These are phyloP conservation scores for Monilinia fructigena DNA, from an alignment of 2,329 filamentous ascomycete species.

Conservation along the genomic window DNA sequence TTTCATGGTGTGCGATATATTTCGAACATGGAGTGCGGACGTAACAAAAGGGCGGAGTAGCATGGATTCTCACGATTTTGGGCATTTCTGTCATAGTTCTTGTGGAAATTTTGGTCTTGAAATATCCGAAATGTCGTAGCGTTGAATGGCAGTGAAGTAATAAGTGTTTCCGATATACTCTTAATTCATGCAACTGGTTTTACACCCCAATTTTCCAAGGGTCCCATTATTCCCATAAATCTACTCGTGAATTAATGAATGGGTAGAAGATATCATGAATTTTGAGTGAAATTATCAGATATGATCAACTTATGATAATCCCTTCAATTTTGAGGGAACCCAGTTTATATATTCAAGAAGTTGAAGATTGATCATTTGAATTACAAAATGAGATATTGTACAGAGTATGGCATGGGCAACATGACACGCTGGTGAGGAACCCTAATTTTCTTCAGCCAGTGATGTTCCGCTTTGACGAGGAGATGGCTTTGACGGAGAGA, in stretches of 20 bases:
- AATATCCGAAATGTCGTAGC: constrained; percentile 13
- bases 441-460: constrained; percentile 8
- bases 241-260: background rate
- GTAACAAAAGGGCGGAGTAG: background rate
- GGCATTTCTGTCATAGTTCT: background rate
- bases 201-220: background rate
- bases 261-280: background rate
- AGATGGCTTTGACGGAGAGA: constrained; percentile 1
- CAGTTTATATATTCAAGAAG: background rate
- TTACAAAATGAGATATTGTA: background rate
- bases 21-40: too few species aligned
- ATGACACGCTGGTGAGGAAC: constrained; percentile 20
- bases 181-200: constrained; percentile 15
- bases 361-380: constrained; percentile 15
- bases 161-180: constrained; percentile 8
- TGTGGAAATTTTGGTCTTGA: background rate
- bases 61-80: background rate
- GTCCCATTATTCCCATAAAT: background rate
- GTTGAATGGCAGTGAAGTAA: constrained; percentile 1
- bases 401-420: constrained; percentile 5
- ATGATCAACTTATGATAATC: background rate
- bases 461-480: constrained; percentile 6
- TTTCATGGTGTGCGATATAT: too few species aligned
- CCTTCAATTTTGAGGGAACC: background rate
- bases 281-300: background rate